Base-by-base conservation (phyloP, 2,329 filamentous ascomycete species). In the Botryotinia convoluta region DNA sequence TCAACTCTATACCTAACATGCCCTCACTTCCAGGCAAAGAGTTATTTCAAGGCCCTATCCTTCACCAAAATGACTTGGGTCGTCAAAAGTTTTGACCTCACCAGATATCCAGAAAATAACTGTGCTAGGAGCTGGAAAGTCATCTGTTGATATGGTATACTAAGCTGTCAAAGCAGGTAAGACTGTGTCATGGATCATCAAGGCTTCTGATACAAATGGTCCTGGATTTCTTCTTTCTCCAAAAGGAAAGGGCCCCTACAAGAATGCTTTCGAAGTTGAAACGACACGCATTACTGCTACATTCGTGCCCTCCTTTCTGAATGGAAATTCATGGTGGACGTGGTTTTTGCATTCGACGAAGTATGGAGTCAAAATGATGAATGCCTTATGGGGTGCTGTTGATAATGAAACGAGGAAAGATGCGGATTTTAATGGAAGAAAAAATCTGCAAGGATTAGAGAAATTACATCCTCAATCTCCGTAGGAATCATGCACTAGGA, bases 371-470 rank as follows among this genome's bases (percentile, higher is more conserved):
- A 75, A 71, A 63, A 65, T 79, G 22, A 76, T 78, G 61, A 72
- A 45, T 62, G 74, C 69, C 57, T 73, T 78, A 37, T 79, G 76
- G 69, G 69, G 69, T 16, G 59, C 72, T 18, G 62, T 79, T 8
- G 77, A 79, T 74, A 74, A 69, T 32, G 70, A 76, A 22, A 69
- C 77, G n/a, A 73, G 77, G 18, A 78, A 77, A 42, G 76, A 78
- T 51, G 78, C 77, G 45, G 72, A 77, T 65, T 80, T 77, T 69
- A 14, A 6, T 3, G 75, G 74, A 67, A 76, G 76, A 45, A 75
- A 77, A 59, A 76, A 71, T 60, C 71, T 76, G 35, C 74, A 78
- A 69, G 77, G 76, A 2, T 79, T 79, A 72, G 76, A 79, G 16
- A 75, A 77, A n/a, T 70, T 79, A 54, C 64, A 76, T 51, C 77